phyloP scores from a whole-genome alignment of 176 grass and related monocot genomes.

The Eragrostis curvula region DNA sequence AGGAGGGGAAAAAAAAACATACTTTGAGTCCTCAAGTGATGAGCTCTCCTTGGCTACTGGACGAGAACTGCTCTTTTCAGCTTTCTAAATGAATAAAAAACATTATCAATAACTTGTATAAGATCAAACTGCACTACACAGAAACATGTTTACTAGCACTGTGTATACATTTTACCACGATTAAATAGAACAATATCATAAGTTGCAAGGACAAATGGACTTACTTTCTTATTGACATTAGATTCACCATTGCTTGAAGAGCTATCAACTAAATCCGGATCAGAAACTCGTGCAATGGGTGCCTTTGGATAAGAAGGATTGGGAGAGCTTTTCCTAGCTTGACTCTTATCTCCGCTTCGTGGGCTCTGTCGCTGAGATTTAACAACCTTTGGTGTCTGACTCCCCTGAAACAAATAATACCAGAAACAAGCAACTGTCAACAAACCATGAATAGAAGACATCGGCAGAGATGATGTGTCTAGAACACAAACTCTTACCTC shows the following conservation, averaged over 20 bases:
- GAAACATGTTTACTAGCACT: neutral
- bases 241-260: slow-evolving; percentile 43
- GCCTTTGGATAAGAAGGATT: slow-evolving; percentile 40
- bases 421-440: slow-evolving; percentile 11
- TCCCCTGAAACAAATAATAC: slow-evolving; percentile 38
- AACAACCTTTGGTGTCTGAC: slow-evolving; percentile 44
- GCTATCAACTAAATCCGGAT: slow-evolving; percentile 50
- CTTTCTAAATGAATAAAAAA: slow-evolving; percentile 39
- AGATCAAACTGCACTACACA: slow-evolving; percentile 10
- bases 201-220: neutral
- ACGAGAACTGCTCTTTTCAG: slow-evolving; percentile 30
- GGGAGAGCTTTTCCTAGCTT: slow-evolving; percentile 44
- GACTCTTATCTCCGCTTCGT: slow-evolving; percentile 38
- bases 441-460: neutral
- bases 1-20: slow-evolving; percentile 35
- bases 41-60: slow-evolving; percentile 49
- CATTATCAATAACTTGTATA: slow-evolving; percentile 8
- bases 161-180: neutral
- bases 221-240: slow-evolving; percentile 48
- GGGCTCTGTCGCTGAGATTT: slow-evolving; percentile 51
- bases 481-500: slow-evolving; percentile 36
- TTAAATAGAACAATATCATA: neutral
- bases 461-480: neutral
- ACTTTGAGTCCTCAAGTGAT: slow-evolving; percentile 53
- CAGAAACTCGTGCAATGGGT: slow-evolving; percentile 52